Evolutionary conservation across 495 filamentous ascomycete species (phyloP).

Genomic region (Geopyxis carbonaria): DNA sequence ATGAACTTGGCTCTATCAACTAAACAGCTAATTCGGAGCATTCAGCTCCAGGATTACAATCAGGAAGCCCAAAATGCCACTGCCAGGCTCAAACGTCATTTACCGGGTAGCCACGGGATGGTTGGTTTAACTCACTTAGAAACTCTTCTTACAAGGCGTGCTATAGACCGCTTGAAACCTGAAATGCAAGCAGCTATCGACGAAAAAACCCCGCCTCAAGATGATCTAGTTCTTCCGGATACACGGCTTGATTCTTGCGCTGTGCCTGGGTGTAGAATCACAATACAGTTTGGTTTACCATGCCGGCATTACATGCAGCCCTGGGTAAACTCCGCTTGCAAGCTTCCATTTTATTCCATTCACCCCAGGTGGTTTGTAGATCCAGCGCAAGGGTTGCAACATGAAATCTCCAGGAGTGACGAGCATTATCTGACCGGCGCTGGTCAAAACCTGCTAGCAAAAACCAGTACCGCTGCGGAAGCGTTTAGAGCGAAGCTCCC

Average conservation of each 20-base stretch:
- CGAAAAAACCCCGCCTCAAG: too few species aligned
- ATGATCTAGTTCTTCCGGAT: too few species aligned
- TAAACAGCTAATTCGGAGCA: neutral
- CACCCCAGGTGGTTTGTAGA: constrained; percentile 1
- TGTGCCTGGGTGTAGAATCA: neutral
- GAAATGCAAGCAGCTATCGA: neutral
- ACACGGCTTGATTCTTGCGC: too few species aligned
- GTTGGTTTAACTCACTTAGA: neutral
- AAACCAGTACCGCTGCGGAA: neutral
- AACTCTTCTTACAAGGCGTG: neutral
- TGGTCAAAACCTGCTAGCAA: neutral
- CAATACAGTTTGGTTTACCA: neutral
- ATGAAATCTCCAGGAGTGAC: too few species aligned
- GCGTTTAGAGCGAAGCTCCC: neutral
- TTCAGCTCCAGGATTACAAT: neutral
- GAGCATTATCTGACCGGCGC: neutral
- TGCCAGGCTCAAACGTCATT: neutral
- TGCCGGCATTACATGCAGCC: neutral
- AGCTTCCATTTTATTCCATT: neutral
- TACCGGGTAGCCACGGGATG: neutral
- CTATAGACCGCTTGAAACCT: neutral
- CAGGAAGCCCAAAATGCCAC: neutral
- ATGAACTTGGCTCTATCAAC: neutral
- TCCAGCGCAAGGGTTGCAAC: neutral
- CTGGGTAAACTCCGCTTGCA: neutral